Evolutionary conservation across 768 basidiomycete genomes (phyloP), one percentile per base, ranked within the genome.

Genomic region (Panellus pusillus): DNA sequence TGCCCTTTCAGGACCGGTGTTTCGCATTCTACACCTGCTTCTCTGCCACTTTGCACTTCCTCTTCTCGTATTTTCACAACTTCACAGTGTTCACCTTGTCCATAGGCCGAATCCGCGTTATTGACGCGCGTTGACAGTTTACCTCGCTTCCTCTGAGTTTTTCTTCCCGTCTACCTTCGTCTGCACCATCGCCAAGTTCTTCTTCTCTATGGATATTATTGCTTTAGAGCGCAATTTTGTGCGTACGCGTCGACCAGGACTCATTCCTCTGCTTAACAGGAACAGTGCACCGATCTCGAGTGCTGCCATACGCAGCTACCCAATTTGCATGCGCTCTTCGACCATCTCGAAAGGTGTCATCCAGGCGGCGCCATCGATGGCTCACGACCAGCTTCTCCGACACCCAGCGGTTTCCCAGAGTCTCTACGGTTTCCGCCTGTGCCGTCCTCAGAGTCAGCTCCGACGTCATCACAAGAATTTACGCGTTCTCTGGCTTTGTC

Each of bases 221-320:
- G 27, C 50, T 13, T 31, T 47, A 9, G 55, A 57, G 46, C 55
- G 55, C 50, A 45, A 57, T 1, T 57, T 57, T 44, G 55, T 52
- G 15, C 36, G 55, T 52, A n/a, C 19, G 28, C 19, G n/a, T n/a
- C 9, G 32, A 29, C 27, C 20, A 24, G 6, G 24, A 6, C 24
- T 24, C 6, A 24, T 24, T 24, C 2, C 24, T 24, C 24, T 24
- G 24, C 24, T 24, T 6, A 24, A 24, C 24, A 24, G 24, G 24
- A 24, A 13, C 44, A 57, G 55, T 57, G 55, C 28, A 51, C 55
- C 19, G 19, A 52, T 15, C 51, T 51, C 55, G 51, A 52, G n/a
- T 57, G 55, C 50, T 57, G 55, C 42, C 19, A 51, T n/a, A 28
- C 31, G 28, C 42, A 48, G 41, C 45, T 57, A 8, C 38, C 55